A percentile compares a stretch with the other conserved stretches of the same genome.
phyloP scores from a whole-genome alignment of 805 yeast species.

The Candida incommunis region DNA sequence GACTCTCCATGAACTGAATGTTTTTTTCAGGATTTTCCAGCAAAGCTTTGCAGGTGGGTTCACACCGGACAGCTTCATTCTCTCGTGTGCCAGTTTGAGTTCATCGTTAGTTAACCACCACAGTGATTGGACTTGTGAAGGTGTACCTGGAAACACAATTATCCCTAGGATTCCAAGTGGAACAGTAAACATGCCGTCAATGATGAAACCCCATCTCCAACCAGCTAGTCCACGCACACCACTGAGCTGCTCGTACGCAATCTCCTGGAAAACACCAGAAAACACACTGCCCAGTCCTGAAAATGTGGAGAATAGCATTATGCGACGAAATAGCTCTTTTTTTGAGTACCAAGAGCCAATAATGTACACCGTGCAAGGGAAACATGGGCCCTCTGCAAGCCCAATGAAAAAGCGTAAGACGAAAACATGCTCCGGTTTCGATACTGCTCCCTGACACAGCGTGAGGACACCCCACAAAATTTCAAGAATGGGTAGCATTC shows the following conservation, averaged over 20 bases:
- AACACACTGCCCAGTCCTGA: conserved; percentile 29
- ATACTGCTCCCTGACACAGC: conserved; percentile 22
- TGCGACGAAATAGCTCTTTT: conserved; percentile 28
- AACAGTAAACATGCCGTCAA: conserved; percentile 39
- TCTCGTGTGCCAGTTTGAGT: conserved; percentile 18
- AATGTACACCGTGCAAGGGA: conserved; percentile 28
- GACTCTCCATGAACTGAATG: conserved; percentile 20
- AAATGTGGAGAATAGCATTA: conserved; percentile 27
- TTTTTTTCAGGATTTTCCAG: conserved; percentile 12
- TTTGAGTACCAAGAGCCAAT: conserved; percentile 33
- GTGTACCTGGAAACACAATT: conserved; percentile 41
- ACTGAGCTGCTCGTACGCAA: conserved; percentile 26
- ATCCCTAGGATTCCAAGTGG: conserved; percentile 26
- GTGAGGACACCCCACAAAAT: conserved; percentile 26
- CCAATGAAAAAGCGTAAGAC: conserved; percentile 32
- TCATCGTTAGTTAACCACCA: conserved; percentile 22
- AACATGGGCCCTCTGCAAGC: conserved; percentile 29
- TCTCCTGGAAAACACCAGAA: conserved; percentile 31
- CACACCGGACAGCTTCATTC: conserved; percentile 19
- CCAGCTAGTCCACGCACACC: conserved; percentile 29
- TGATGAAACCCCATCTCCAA: conserved; percentile 60
- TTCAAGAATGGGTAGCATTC: conserved; percentile 23
- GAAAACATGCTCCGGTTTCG: conserved; percentile 20
- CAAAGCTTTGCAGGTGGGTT: conserved; percentile 11
- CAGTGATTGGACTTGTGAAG: conserved; percentile 22